These are phyloP conservation scores for Colletotrichum caudatum DNA, from an alignment of 2,329 filamentous ascomycete genomes.

Conservation along the genomic window DNA sequence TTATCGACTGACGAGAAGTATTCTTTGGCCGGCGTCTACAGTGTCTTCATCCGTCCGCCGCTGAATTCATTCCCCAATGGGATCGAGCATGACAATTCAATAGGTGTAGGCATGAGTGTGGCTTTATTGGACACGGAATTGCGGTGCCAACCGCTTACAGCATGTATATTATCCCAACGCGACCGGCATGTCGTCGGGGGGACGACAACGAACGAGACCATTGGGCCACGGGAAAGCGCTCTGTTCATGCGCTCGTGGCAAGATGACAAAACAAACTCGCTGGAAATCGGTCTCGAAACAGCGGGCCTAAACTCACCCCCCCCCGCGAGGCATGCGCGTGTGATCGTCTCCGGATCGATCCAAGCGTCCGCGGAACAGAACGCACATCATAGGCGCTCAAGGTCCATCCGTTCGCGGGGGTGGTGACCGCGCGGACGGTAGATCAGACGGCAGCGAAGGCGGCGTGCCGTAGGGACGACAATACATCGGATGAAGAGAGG, in stretches of 20 bases:
- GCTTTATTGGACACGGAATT: neutral
- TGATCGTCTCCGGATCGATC: conserved; percentile 17
- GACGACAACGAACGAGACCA: neutral
- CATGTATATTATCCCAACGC: neutral
- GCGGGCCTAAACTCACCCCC: neutral
- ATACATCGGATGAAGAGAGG: neutral
- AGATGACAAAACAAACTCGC: neutral
- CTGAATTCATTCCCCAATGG: neutral
- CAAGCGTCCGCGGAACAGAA: conserved; percentile 4
- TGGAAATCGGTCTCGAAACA: neutral
- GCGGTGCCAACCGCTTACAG: neutral
- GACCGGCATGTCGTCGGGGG: neutral
- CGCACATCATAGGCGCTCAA: conserved; percentile 17
- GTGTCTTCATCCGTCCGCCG: neutral
- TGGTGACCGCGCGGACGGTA: too few species aligned
- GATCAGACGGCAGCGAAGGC: too few species aligned
- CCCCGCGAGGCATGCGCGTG: neutral
- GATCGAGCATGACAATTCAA: neutral
- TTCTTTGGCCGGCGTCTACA: neutral
- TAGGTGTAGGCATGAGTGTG: neutral
- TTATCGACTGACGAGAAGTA: neutral
- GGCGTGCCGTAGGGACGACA: neutral
- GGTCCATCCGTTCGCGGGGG: neutral
- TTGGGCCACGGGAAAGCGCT: neutral
- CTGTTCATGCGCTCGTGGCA: neutral